Percentiles rank a stretch among this genome's conserved stretches.
These are phyloP conservation scores for Pelagophyceae sp. DNA, from an alignment of 352 stramenopile species.

Conservation along the genomic window DNA sequence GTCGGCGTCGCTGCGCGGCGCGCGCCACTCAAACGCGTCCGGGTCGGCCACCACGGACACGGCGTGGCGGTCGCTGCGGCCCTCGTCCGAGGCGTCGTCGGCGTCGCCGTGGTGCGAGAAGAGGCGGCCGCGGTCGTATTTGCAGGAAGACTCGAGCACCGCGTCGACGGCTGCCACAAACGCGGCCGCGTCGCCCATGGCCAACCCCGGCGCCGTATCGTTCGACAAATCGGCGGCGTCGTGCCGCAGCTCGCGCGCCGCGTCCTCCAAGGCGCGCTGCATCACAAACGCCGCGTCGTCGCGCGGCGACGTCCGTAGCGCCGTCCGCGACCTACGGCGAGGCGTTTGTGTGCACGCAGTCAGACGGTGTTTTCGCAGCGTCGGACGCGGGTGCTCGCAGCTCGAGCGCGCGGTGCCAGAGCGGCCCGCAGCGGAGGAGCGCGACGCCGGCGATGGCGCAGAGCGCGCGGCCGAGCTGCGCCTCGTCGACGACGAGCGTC, in stretches of 20 bases:
- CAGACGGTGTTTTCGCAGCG: no score
- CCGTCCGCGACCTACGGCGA: background rate
- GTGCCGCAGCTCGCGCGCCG: background rate
- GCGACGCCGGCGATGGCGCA: background rate
- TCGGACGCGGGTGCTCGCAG: no score
- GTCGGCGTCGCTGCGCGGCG: background rate
- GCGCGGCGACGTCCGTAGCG: background rate
- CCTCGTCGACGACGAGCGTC: background rate
- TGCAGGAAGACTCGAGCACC: background rate
- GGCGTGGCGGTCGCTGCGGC: background rate
- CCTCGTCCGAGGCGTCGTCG: background rate
- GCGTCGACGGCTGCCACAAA: background rate
- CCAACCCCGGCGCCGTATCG: background rate
- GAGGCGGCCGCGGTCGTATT: background rate
- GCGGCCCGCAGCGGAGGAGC: constrained; percentile 8
- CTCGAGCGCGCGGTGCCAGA: constrained; percentile 14
- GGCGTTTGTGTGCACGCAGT: no score
- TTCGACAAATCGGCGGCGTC: background rate
- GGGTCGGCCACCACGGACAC: constrained; percentile 8
- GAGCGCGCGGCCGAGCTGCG: background rate
- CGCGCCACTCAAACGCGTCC: background rate
- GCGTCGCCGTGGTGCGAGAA: background rate
- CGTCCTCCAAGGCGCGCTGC: background rate
- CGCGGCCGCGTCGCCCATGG: background rate
- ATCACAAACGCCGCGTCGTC: background rate